Conservation (phyloP, 768 basidiomycete species). For the Trametes meyenii region DNA sequence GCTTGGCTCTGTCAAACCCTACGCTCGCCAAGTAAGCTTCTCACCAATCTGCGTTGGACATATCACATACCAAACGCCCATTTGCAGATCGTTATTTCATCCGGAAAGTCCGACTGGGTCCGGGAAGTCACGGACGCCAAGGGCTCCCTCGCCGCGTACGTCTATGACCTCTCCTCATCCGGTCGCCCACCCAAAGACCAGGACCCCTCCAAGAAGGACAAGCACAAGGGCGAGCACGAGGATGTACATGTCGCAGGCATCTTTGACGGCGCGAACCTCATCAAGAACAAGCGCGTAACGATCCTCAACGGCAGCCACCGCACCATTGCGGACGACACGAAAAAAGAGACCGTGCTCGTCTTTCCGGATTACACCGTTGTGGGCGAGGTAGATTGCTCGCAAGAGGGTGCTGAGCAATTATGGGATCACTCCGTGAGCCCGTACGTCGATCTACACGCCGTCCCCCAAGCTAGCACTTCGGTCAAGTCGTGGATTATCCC, state of each 20-base stretch:
- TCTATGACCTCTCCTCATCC: slow-evolving; percentile 31
- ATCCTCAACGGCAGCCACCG: slow-evolving; percentile 85
- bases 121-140: slow-evolving; percentile 73
- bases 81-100: slow-evolving; percentile 82
- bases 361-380: slow-evolving; percentile 93
- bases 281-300: slow-evolving; percentile 48
- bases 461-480: slow-evolving; percentile 44
- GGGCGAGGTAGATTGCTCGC: slow-evolving; percentile 65
- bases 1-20: slow-evolving; percentile 85
- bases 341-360: slow-evolving; percentile 79
- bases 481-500: slow-evolving; percentile 81
- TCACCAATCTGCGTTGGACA: not conserved
- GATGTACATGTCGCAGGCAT: slow-evolving; percentile 49
- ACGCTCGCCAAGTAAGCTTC: slow-evolving; percentile 72
- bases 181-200: slow-evolving; percentile 16
- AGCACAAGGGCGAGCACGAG: slow-evolving; percentile 2
- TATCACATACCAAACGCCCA: not conserved
- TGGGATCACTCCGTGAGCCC: slow-evolving; percentile 70
- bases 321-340: slow-evolving; percentile 64
- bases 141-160: slow-evolving; percentile 69
- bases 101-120: slow-evolving; percentile 89
- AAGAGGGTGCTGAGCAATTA: slow-evolving; percentile 67
- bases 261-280: slow-evolving; percentile 56
- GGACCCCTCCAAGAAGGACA: slow-evolving; percentile 10
- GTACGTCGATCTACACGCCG: slow-evolving; percentile 50